Base-by-base conservation (phyloP, 1,139 yeast genomes). In the Kodamaea ohmeri region DNA sequence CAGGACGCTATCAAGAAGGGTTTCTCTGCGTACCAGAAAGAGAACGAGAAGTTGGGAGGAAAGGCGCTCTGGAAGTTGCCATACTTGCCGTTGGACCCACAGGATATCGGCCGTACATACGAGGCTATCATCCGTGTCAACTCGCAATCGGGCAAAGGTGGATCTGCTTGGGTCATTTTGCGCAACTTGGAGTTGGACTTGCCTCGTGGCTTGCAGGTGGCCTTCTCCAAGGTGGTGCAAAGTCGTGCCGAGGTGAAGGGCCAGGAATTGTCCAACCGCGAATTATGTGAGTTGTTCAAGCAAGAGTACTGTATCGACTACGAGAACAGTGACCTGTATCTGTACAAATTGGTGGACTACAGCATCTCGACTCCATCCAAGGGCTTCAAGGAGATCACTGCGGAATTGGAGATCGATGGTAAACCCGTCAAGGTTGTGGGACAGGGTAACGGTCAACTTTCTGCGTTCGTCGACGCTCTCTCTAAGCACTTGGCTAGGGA, bases 1-100 rank as follows among this genome's bases (percentile, higher is more conserved):
- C 97, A 92, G 71, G 97, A 92, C 62, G 97, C 98, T 36, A 92
- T 92, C 67, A 92, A 92, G 68, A 92, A 92, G 70, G 97, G 97
- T 30, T 90, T 92, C 67, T 71, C 76, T 41, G 62, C 71, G 31
- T 31, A 31, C 26, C 82, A 83, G 58, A 69, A 70, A 39, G 58
- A 71, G 42, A 50, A 58, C 43, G 46, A 55, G 27, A 52, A 57
- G 38, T 44, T 50, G 24, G 76, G 77, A 35, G 56, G 63, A 43
- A 52, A 58, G 20, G 56, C 61, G 25, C 55, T 53, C 39, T 90
- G 97, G 98, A 78, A 79, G 55, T 78, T 92, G 48, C 98, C 98
- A 34, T 92, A 92, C 68, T 75, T 92, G 56, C 97, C 98, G 43
- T 76, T 92, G 63, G 98, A 92, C 65, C 98, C 98, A 51, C 77